Evolutionary conservation across 2,329 filamentous ascomycete species (phyloP).

Genomic region (Pseudocercospora vitis): DNA sequence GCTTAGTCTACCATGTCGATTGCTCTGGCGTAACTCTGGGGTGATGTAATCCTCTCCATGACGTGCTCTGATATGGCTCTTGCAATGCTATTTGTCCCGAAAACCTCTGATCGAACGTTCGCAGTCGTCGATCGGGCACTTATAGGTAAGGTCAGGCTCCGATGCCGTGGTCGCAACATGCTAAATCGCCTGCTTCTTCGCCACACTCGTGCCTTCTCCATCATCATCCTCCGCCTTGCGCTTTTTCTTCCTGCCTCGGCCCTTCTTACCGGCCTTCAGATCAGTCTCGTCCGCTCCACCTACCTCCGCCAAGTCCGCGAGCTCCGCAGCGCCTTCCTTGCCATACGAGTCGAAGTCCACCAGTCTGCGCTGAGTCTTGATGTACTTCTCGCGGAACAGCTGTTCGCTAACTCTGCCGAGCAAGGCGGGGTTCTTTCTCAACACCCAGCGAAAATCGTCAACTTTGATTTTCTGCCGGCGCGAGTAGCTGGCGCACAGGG

Average conservation of each 20-base stretch:
- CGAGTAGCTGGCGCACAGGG: constrained; percentile 78
- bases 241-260: constrained; percentile 34
- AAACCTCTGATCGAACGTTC: not conserved
- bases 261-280: constrained; percentile 33
- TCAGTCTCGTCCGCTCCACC: constrained; percentile 52
- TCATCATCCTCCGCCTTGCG: constrained; percentile 36
- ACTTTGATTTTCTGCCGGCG: constrained; percentile 96
- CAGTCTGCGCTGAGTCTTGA: constrained; percentile 78
- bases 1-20: too few relatives aligned
- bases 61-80: too few relatives aligned
- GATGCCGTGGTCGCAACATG: not conserved
- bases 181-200: constrained; percentile 9
- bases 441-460: constrained; percentile 94
- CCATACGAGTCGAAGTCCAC: constrained; percentile 67
- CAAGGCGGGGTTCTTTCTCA: constrained; percentile 80
- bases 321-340: constrained; percentile 48
- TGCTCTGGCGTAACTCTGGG: too few relatives aligned
- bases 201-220: constrained; percentile 12
- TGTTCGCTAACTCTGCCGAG: constrained; percentile 87
- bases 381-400: constrained; percentile 80
- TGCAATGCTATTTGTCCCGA: too few relatives aligned
- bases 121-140: too few relatives aligned
- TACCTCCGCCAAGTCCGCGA: constrained; percentile 59
- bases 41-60: too few relatives aligned
- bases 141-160: not conserved